phyloP scores from a whole-genome alignment of 2,329 filamentous ascomycete species.

The Diaporthe amygdali region DNA sequence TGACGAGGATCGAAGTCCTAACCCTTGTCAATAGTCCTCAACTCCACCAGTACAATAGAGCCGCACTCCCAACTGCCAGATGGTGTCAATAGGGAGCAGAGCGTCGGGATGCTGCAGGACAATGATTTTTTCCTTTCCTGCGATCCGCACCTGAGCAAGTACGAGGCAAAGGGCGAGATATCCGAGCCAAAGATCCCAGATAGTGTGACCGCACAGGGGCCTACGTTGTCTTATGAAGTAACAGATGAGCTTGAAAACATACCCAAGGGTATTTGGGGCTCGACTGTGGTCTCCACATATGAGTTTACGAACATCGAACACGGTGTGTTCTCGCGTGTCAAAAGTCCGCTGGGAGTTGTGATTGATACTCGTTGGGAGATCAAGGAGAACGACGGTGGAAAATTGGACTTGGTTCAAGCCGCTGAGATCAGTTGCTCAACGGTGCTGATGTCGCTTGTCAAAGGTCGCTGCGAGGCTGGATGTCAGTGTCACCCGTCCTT shows the following conservation, averaged over 20 bases:
- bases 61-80: constrained; percentile 50
- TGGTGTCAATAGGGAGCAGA: constrained; percentile 39
- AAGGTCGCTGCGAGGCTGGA: constrained; percentile 54
- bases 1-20: neutral
- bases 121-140: constrained; percentile 57
- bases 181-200: constrained; percentile 30
- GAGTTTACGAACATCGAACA: constrained; percentile 56
- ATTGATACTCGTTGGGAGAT: constrained; percentile 60
- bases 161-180: constrained; percentile 40
- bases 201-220: constrained; percentile 30
- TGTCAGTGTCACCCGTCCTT: constrained; percentile 38
- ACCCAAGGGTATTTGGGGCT: constrained; percentile 55
- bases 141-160: constrained; percentile 56
- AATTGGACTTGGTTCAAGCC: constrained; percentile 53
- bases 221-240: constrained; percentile 32
- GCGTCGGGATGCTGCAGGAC: constrained; percentile 54
- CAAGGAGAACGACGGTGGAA: constrained; percentile 34
- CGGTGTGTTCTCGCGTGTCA: constrained; percentile 59
- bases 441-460: constrained; percentile 54
- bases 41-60: constrained; percentile 45
- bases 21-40: constrained; percentile 43
- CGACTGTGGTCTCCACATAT: constrained; percentile 57
- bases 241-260: constrained; percentile 34
- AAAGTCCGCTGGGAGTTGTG: constrained; percentile 54
- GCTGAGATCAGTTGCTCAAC: constrained; percentile 57